These are phyloP conservation scores for Botrytis hyacinthi DNA, from an alignment of 2,329 filamentous ascomycete genomes.

Conservation along the genomic window DNA sequence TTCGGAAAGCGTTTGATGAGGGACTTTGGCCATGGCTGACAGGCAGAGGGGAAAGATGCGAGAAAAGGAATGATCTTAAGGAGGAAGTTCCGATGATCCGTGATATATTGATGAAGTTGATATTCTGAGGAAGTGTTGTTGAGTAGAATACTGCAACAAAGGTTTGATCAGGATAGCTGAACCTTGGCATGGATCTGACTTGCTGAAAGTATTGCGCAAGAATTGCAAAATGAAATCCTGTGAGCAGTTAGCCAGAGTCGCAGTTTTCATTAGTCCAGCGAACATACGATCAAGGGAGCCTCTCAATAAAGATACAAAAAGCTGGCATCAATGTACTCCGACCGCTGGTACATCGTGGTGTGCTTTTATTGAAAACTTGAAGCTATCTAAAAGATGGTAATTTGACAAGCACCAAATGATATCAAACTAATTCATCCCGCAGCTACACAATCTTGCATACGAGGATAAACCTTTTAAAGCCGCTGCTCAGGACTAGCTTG, in stretches of 20 bases:
- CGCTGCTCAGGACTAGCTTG: background rate
- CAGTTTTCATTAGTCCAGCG: background rate
- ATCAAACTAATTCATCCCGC: background rate
- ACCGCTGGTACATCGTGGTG: background rate
- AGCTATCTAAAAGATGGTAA: background rate
- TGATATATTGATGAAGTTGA: background rate
- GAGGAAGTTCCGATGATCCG: accelerated
- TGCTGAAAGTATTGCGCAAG: background rate
- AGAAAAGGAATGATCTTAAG: background rate
- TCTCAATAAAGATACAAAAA: background rate
- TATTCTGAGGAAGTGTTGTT: background rate
- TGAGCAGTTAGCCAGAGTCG: background rate
- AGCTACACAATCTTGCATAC: background rate
- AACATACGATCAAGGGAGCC: background rate
- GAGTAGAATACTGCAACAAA: background rate
- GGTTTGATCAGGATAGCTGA: background rate
- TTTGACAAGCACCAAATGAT: background rate
- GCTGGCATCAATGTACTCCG: background rate
- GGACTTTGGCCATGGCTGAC: background rate
- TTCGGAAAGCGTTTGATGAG: background rate
- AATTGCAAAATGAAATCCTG: background rate
- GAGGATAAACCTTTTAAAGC: background rate
- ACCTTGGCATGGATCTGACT: background rate
- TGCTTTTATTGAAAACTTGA: background rate
- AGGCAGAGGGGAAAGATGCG: background rate